Conservation (phyloP, 73 alveolate species). For the Urostyla sp. region DNA sequence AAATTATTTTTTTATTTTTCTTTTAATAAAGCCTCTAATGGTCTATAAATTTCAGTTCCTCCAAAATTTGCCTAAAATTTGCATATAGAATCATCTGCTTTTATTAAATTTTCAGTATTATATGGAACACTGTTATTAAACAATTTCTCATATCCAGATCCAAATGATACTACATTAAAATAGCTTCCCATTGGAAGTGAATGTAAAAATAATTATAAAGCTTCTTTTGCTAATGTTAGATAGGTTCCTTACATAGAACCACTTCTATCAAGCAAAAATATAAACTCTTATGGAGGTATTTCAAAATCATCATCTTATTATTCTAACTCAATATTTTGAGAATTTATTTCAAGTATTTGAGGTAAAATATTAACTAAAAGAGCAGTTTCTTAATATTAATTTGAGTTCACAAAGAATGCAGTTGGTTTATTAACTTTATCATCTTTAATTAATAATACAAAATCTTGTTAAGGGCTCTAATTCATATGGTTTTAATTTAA, state of each 20-base stretch:
- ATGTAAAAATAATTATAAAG: slow-evolving; percentile 80
- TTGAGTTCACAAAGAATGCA: background rate
- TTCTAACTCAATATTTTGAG: background rate
- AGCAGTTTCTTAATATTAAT: background rate
- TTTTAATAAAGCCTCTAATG: slow-evolving; percentile 75
- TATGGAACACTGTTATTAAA: slow-evolving; percentile 51
- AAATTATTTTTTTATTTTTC: slow-evolving; percentile 22
- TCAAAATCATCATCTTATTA: slow-evolving; percentile 1
- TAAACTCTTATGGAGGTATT: slow-evolving; percentile 48
- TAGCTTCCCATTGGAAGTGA: slow-evolving; percentile 77
- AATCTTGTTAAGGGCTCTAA: background rate
- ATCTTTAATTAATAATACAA: slow-evolving; percentile 18
- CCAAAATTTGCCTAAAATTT: slow-evolving; percentile 88
- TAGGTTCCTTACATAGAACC: slow-evolving; percentile 89
- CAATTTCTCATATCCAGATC: slow-evolving; percentile 55
- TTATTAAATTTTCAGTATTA: slow-evolving; percentile 58
- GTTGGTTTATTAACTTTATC: background rate
- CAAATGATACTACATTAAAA: slow-evolving; percentile 86
- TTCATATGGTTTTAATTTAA: background rate
- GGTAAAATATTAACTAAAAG: background rate
- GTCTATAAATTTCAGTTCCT: slow-evolving; percentile 90
- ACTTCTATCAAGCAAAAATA: slow-evolving; percentile 84
- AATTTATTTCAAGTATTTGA: background rate
- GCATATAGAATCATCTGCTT: slow-evolving; percentile 56
- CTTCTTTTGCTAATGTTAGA: slow-evolving; percentile 77